Evolutionary conservation across 2,329 filamentous ascomycete species (phyloP), one percentile per base, ranked within the genome.

Genomic region (Aspergillus sp.): DNA sequence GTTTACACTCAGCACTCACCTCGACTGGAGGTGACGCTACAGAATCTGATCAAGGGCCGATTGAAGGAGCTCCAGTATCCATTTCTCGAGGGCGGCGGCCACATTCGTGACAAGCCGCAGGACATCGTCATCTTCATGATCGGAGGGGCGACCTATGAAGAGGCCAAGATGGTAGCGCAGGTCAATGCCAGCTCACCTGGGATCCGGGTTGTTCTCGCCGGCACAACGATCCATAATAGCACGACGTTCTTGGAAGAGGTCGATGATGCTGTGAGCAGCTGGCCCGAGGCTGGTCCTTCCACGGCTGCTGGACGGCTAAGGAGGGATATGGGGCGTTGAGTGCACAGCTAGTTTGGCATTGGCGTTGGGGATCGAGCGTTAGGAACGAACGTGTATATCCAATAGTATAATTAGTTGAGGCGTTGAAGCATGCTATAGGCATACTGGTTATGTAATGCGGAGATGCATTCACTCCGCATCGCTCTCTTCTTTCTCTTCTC

Each of bases 1-100:
- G 91, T 98, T 16, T 98, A 98, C 58, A 98, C 91, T 0, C 93
- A 98, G 57, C 91, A 98, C 58, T 93, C 86, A 4, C 86, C 93
- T 0, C 72, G 86, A 14, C 62, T 98, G 11, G 88, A 95, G 57
- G 74, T 75, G 15, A 96, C 86, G 1, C 64, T 98, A 12, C 89
- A 95, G 54, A 89, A 89, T 48, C 68, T 98, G 32, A 88, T 96
- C 64, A 95, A 94, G 55, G 93, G 91, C 0, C 77, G 83, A 17
- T 63, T 98, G 37, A 82, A 78, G 49, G 85, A 93, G 50, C 75
- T 86, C 43, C 77, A 91, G 41, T 96, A 93, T 53, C 93, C 91
- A 0, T 98, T 96, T 53, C 75, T 96, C 4, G 91, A 96, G 47
- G 86, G 85, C 5, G 81, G 82, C 11, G 82, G 83, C 2, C 77